Conservation (phyloP, 805 yeast species). For the Candida chauliodis region DNA sequence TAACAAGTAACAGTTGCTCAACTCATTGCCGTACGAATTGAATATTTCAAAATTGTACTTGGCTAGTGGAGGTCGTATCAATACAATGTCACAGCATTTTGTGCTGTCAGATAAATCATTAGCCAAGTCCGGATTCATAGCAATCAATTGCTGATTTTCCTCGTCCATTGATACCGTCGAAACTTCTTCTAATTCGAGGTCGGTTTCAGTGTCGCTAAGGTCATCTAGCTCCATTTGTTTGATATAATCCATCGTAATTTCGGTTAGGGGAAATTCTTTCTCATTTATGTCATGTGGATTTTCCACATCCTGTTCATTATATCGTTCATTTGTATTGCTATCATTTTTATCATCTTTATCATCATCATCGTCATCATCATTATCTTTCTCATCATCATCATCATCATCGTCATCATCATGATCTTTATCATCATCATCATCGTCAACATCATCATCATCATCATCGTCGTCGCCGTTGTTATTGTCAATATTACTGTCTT, state of each 20-base stretch:
- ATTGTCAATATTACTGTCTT: constrained; percentile 9
- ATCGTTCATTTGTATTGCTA: too few species aligned
- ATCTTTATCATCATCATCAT: constrained; percentile 13
- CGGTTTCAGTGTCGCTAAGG: constrained; percentile 20
- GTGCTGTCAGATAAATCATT: constrained; percentile 31
- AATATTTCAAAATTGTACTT: constrained; percentile 57
- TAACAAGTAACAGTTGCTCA: constrained; percentile 60
- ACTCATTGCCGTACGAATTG: constrained; percentile 75
- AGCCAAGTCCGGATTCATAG: constrained; percentile 29
- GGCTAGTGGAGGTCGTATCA: constrained; percentile 39
- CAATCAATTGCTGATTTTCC: constrained; percentile 9
- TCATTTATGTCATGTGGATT: constrained; percentile 11
- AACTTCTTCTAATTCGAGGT: constrained; percentile 22
- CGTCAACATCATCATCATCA: constrained; percentile 13
- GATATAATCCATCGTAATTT: constrained; percentile 24
- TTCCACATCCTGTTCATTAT: background rate
- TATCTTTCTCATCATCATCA: too few species aligned
- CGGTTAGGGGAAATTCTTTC: constrained; percentile 13
- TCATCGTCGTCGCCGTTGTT: background rate
- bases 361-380: background rate
- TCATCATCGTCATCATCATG: constrained; percentile 5
- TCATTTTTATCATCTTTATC: constrained; percentile 11
- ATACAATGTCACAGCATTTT: constrained; percentile 68
- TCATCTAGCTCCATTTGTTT: constrained; percentile 22
- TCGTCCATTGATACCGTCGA: constrained; percentile 19